phyloP scores from a whole-genome alignment of 306 rosid genomes.

The Leucaena leucocephala region DNA sequence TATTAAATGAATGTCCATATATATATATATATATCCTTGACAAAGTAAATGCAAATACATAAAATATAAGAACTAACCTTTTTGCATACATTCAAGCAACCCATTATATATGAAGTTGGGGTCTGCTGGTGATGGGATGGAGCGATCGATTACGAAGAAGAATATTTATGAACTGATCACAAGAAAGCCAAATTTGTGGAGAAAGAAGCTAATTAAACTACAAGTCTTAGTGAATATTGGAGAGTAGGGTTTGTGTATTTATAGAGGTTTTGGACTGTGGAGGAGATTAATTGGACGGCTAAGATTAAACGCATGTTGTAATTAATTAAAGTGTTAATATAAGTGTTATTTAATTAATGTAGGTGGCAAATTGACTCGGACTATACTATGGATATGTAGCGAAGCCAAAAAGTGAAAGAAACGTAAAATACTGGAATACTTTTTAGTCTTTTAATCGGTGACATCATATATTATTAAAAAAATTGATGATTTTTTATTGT shows the following conservation, averaged over 20 bases:
- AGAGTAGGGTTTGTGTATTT: constrained; percentile 23
- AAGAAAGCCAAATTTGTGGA: too few relatives aligned
- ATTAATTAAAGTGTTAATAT: not conserved
- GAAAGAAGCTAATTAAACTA: too few relatives aligned
- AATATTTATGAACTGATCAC: too few relatives aligned
- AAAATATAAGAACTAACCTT: constrained; percentile 34
- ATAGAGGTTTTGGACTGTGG: constrained; percentile 29
- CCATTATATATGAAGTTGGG: constrained; percentile 23
- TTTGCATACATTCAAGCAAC: constrained; percentile 40
- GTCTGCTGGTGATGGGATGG: too few relatives aligned
- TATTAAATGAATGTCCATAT: too few relatives aligned
- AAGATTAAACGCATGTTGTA: constrained; percentile 23
- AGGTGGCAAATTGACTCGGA: not conserved
- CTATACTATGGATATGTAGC: not conserved
- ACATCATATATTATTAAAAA: not conserved
- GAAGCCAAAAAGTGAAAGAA: not conserved
- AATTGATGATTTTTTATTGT: not conserved
- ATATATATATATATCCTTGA: too few relatives aligned
- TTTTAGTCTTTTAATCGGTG: not conserved
- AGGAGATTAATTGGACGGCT: constrained; percentile 33
- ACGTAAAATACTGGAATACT: not conserved
- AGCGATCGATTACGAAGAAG: too few relatives aligned
- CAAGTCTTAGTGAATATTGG: not conserved
- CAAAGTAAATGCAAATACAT: too few relatives aligned
- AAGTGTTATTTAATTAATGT: not conserved